These are phyloP conservation scores for Phytophthora boehmeriae DNA, from an alignment of 352 stramenopile genomes.

Conservation along the genomic window DNA sequence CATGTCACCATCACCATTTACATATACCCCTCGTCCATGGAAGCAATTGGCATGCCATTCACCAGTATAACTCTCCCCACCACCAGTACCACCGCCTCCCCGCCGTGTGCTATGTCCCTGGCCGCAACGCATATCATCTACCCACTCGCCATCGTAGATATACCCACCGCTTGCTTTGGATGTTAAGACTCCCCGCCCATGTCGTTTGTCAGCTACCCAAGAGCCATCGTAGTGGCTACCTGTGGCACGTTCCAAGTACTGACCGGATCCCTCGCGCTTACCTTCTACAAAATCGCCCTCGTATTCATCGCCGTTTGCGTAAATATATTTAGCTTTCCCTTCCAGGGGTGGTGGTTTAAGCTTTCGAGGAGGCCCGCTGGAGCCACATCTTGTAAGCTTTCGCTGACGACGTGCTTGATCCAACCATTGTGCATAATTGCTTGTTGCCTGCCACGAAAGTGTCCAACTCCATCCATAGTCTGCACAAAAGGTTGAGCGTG, in stretches of 20 bases:
- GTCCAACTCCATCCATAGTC: constrained; percentile 70
- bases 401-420: constrained; percentile 18
- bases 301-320: constrained; percentile 81
- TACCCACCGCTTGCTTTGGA: constrained; percentile 55
- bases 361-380: constrained; percentile 34
- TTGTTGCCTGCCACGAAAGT: constrained; percentile 68
- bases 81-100: constrained; percentile 37
- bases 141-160: constrained; percentile 85
- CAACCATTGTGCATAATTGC: constrained; percentile 65
- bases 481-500: constrained; percentile 43
- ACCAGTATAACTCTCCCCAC: constrained; percentile 71
- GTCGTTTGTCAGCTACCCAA: constrained; percentile 65
- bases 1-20: constrained; percentile 59
- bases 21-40: constrained; percentile 68
- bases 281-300: constrained; percentile 70
- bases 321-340: constrained; percentile 55
- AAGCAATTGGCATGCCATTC: constrained; percentile 72
- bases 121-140: constrained; percentile 68
- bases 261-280: constrained; percentile 72
- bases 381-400: constrained; percentile 12
- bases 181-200: constrained; percentile 76
- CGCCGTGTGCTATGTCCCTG: constrained; percentile 73
- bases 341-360: constrained; percentile 41
- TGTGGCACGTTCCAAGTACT: constrained; percentile 79
- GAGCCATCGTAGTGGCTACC: constrained; percentile 82